Conservation (phyloP, 257 asterid species). For the Cinchona pubescens region DNA sequence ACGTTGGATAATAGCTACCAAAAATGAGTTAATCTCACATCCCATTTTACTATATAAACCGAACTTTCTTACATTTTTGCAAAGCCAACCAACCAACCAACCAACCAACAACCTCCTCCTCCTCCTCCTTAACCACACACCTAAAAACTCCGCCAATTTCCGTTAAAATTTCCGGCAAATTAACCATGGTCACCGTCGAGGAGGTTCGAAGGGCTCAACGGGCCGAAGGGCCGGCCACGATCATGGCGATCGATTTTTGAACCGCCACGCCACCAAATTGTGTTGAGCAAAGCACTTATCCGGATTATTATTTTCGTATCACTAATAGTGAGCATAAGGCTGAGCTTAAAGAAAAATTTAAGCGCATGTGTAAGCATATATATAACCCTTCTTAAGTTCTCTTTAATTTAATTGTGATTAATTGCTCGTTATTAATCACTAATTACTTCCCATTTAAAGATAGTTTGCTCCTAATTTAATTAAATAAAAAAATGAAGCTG, state of each 20-base stretch:
- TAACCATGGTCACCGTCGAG: slow-evolving; percentile 69
- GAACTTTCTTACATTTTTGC: too few species aligned
- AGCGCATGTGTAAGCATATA: slow-evolving; percentile 68
- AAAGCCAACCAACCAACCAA: too few species aligned
- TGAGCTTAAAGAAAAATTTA: slow-evolving; percentile 61
- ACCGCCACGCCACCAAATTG: slow-evolving; percentile 68
- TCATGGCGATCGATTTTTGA: slow-evolving; percentile 73
- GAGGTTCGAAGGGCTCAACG: slow-evolving; percentile 61
- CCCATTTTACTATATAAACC: neutral
- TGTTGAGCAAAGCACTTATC: slow-evolving; percentile 59
- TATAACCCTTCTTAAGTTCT: neutral
- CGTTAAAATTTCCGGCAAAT: neutral
- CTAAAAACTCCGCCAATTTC: neutral
- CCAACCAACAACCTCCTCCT: too few species aligned
- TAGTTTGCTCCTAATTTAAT: too few species aligned
- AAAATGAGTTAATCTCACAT: too few species aligned
- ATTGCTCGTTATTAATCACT: too few species aligned
- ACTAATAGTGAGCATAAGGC: slow-evolving; percentile 62
- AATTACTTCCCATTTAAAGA: too few species aligned
- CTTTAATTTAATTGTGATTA: too few species aligned
- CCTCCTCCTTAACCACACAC: neutral
- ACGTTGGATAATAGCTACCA: too few species aligned
- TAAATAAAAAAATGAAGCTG: too few species aligned
- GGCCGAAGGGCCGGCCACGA: slow-evolving; percentile 76
- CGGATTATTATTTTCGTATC: slow-evolving; percentile 72